Percentiles rank a stretch among this genome's conserved stretches.
Conservation (phyloP, 495 filamentous ascomycete species). For the Annulohypoxylon bovei region DNA sequence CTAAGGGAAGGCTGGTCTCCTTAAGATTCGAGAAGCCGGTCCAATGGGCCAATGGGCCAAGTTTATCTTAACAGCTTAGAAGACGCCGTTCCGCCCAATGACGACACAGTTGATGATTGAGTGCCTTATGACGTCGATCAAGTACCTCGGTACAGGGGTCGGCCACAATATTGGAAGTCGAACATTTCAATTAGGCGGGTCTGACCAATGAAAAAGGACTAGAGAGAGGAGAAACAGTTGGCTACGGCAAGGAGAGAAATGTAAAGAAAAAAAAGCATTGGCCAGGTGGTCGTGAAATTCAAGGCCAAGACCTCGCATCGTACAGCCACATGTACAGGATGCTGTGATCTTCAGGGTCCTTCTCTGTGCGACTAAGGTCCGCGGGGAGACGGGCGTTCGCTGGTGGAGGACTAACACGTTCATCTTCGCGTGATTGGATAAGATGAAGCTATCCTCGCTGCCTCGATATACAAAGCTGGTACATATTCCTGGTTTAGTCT, state of each 20-base stretch:
- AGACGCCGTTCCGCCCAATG: slow-evolving; percentile 40
- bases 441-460: slow-evolving; percentile 22
- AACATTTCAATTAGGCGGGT: slow-evolving; percentile 27
- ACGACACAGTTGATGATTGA: slow-evolving; percentile 37
- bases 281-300: slow-evolving; percentile 29
- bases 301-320: slow-evolving; percentile 41
- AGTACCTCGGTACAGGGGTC: slow-evolving; percentile 27
- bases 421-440: slow-evolving; percentile 32
- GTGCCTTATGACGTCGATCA: slow-evolving; percentile 40
- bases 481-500: slow-evolving; percentile 17
- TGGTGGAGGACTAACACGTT: slow-evolving; percentile 28
- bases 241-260: slow-evolving; percentile 7
- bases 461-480: slow-evolving; percentile 9
- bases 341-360: slow-evolving; percentile 44
- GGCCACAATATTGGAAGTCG: slow-evolving; percentile 14
- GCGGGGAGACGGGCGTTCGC: slow-evolving; percentile 40
- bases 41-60: slow-evolving; percentile 21
- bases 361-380: slow-evolving; percentile 36
- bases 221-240: slow-evolving; percentile 7
- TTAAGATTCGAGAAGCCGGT: slow-evolving; percentile 26
- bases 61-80: slow-evolving; percentile 7
- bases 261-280: slow-evolving; percentile 31
- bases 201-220: slow-evolving; percentile 18
- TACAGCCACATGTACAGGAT: slow-evolving; percentile 43
- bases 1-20: slow-evolving; percentile 25